These are phyloP conservation scores for Silene vulgaris DNA, from an alignment of 179 eudicot genomes.

Conservation along the genomic window DNA sequence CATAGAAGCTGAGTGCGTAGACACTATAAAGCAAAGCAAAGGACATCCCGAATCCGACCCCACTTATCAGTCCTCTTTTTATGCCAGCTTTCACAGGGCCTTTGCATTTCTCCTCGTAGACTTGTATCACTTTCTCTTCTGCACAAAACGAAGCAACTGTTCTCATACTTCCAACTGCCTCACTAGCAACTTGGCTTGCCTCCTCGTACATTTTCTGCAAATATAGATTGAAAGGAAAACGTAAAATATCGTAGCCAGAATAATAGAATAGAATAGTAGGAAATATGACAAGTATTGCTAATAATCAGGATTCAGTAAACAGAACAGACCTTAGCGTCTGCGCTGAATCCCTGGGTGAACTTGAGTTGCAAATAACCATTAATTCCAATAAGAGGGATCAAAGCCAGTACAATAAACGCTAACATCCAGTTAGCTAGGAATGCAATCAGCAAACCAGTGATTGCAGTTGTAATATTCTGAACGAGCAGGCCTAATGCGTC, in stretches of 20 bases:
- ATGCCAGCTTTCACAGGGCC: conserved; percentile 25
- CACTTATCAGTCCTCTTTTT: conserved; percentile 24
- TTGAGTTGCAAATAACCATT: conserved; percentile 17
- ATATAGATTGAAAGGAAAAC: not conserved
- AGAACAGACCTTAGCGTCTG: conserved; percentile 17
- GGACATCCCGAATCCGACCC: conserved; percentile 22
- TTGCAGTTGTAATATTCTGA: conserved; percentile 18
- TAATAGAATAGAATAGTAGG: too few relatives aligned
- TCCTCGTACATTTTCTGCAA: conserved; percentile 26
- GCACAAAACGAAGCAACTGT: conserved; percentile 27
- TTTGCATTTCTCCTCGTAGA: conserved; percentile 24
- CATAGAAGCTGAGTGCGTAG: conserved; percentile 22
- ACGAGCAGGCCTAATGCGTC: conserved; percentile 19
- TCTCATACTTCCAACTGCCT: conserved; percentile 25
- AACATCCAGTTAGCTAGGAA: conserved; percentile 21
- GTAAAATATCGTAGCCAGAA: not conserved
- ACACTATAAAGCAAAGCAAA: conserved; percentile 21
- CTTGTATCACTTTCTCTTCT: conserved; percentile 25
- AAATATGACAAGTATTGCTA: too few relatives aligned
- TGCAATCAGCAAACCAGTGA: conserved; percentile 19
- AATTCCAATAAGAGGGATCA: conserved; percentile 20
- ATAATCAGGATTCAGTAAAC: not conserved
- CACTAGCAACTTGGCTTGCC: conserved; percentile 28
- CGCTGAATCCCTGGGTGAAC: conserved; percentile 20
- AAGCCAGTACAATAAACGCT: conserved; percentile 15